A percentile compares a stretch with the other conserved stretches of the same genome.
Conservation (phyloP, 1,139 yeast genomes). For the Candida mesenterica region DNA sequence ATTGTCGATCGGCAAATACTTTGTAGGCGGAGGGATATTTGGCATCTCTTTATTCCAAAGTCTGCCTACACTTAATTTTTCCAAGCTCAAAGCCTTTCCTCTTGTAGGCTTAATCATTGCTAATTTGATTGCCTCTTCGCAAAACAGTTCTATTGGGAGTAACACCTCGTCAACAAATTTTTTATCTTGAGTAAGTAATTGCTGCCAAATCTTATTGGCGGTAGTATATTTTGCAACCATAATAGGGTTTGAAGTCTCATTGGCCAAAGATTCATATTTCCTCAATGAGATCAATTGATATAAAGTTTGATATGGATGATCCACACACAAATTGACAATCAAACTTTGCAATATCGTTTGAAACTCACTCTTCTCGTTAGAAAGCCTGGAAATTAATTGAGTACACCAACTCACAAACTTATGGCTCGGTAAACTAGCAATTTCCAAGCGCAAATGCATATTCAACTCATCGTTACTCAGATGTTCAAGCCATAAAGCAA, state of each 20-base stretch:
- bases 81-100: conserved; percentile 35
- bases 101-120: conserved; percentile 47
- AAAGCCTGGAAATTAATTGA: conserved; percentile 75
- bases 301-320: conserved; percentile 77
- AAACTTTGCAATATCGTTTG: conserved; percentile 54
- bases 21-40: conserved; percentile 69
- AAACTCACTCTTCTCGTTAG: conserved; percentile 48
- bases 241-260: conserved; percentile 28
- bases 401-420: conserved; percentile 79
- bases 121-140: conserved; percentile 49
- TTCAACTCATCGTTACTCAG: conserved; percentile 44
- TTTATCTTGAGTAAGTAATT: conserved; percentile 19
- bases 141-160: conserved; percentile 45
- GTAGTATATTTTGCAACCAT: conserved; percentile 50
- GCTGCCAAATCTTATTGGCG: conserved; percentile 47
- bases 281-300: conserved; percentile 64
- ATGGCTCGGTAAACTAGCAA: conserved; percentile 49
- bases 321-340: conserved; percentile 48
- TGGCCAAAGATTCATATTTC: conserved; percentile 38
- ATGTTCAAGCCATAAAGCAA: conserved; percentile 82
- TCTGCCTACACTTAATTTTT: conserved; percentile 39
- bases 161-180: conserved; percentile 24
- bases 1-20: conserved; percentile 38
- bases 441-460: conserved; percentile 26
- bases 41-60: conserved; percentile 60